phyloP scores from a whole-genome alignment of 169 alveolate genomes.

The Cyclospora cayetanensis region DNA sequence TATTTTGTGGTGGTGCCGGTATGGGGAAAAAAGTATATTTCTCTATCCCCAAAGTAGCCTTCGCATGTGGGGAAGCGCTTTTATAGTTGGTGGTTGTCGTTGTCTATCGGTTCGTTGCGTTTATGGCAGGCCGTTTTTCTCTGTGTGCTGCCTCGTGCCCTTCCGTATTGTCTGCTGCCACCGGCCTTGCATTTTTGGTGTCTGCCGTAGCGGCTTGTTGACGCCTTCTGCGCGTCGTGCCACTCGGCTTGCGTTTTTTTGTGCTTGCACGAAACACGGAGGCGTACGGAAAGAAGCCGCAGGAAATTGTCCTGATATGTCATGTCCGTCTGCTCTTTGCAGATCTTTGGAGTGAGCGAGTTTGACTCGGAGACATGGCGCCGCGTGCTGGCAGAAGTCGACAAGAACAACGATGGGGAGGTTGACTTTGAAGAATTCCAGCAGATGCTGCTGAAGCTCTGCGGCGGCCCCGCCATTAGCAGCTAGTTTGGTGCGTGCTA shows the following conservation, averaged over 20 bases:
- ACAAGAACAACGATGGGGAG: constrained; percentile 72
- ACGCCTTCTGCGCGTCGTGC: too few species aligned
- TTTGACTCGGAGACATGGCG: constrained; percentile 65
- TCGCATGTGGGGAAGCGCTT: too few species aligned
- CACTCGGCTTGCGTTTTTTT: too few species aligned
- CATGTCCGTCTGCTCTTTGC: too few species aligned
- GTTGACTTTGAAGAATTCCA: constrained; percentile 70
- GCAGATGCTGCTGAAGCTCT: constrained; percentile 69
- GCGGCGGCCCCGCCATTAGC: not conserved
- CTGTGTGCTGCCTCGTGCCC: not conserved
- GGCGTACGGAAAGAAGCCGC: too few species aligned
- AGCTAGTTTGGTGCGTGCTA: not conserved
- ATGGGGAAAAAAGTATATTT: too few species aligned
- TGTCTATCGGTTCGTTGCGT: not conserved
- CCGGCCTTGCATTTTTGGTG: not conserved
- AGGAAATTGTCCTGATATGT: too few species aligned
- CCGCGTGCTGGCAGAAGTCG: constrained; percentile 62
- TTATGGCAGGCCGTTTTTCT: not conserved
- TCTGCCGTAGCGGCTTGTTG: not conserved
- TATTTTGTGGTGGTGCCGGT: too few species aligned
- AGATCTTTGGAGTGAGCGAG: constrained; percentile 72
- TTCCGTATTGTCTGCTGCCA: not conserved
- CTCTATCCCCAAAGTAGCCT: too few species aligned
- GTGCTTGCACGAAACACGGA: too few species aligned
- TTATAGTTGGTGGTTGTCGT: too few species aligned